These are phyloP conservation scores for Toxoplasma gondii DNA, from an alignment of 169 alveolate species.

Conservation along the genomic window DNA sequence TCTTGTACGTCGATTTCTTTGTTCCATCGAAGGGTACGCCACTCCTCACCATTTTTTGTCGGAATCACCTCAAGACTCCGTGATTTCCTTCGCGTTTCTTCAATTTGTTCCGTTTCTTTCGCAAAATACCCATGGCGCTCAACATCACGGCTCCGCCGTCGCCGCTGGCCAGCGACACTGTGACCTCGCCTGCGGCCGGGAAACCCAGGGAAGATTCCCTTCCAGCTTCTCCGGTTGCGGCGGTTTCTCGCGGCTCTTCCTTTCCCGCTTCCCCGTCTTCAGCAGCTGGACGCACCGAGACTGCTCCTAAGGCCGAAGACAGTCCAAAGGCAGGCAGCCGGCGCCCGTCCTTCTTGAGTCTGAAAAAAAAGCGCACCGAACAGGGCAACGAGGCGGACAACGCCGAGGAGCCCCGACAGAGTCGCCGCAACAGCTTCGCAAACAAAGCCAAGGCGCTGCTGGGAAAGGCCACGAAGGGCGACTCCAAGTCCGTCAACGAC, in stretches of 20 bases:
- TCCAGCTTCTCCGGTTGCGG: not conserved
- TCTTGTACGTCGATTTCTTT: too few relatives aligned
- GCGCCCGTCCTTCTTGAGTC: not conserved
- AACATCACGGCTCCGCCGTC: not conserved
- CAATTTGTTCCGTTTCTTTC: not conserved
- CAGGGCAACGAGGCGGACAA: not conserved
- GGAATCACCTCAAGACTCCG: not conserved
- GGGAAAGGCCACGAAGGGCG: not conserved
- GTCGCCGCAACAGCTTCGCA: slow-evolving; percentile 5
- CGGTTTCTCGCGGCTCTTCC: not conserved
- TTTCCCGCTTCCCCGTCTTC: not conserved
- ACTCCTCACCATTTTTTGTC: not conserved
- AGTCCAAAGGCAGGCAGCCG: not conserved
- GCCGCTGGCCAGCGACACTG: not conserved
- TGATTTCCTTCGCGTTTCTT: not conserved
- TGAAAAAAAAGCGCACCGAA: not conserved
- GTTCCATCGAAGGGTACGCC: not conserved
- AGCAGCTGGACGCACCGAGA: not conserved
- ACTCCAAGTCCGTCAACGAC: not conserved
- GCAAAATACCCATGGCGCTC: not conserved
- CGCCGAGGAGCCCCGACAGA: not conserved
- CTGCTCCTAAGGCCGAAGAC: not conserved
- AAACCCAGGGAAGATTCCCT: not conserved
- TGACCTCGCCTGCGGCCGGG: not conserved
- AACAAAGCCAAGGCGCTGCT: not conserved